Conservation (phyloP, 768 basidiomycete species). For the Agrocybe pediades region DNA sequence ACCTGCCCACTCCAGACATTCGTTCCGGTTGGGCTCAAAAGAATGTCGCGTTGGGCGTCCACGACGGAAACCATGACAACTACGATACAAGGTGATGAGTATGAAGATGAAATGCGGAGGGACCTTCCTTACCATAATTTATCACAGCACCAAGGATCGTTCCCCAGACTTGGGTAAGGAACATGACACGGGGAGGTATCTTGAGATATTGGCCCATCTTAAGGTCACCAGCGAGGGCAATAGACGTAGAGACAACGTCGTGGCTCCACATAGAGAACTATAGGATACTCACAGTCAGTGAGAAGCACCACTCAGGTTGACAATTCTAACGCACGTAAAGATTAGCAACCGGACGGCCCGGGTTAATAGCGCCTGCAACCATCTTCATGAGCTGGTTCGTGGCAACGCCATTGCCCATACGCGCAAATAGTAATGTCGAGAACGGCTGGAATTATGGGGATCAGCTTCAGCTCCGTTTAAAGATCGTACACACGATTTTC, state of each 20-base stretch:
- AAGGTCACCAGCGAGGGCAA: constrained; percentile 56
- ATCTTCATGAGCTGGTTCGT: constrained; percentile 69
- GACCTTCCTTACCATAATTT: constrained; percentile 34
- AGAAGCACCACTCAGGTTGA: neutral
- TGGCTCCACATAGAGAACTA: constrained; percentile 74
- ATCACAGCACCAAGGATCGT: constrained; percentile 55
- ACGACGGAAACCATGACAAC: constrained; percentile 63
- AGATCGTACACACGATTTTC: neutral
- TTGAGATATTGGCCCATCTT: constrained; percentile 76
- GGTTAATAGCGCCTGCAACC: constrained; percentile 60
- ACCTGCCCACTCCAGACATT: constrained; percentile 64
- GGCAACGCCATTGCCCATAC: constrained; percentile 62
- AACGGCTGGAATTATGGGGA: constrained; percentile 40
- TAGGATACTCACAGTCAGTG: neutral
- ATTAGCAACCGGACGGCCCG: constrained; percentile 68
- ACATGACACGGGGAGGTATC: constrained; percentile 68
- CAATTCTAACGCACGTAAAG: constrained; percentile 49
- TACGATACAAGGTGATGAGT: constrained; percentile 17
- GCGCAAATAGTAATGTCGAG: constrained; percentile 54
- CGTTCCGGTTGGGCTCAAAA: constrained; percentile 53
- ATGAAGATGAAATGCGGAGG: neutral
- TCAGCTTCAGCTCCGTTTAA: neutral
- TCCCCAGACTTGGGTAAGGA: constrained; percentile 66
- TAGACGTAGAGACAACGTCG: constrained; percentile 56
- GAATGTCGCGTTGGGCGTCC: constrained; percentile 51